Percentiles rank a stretch among this genome's conserved stretches.
Conservation (phyloP, 139 green algal genomes). For the Dunaliella sp. region DNA sequence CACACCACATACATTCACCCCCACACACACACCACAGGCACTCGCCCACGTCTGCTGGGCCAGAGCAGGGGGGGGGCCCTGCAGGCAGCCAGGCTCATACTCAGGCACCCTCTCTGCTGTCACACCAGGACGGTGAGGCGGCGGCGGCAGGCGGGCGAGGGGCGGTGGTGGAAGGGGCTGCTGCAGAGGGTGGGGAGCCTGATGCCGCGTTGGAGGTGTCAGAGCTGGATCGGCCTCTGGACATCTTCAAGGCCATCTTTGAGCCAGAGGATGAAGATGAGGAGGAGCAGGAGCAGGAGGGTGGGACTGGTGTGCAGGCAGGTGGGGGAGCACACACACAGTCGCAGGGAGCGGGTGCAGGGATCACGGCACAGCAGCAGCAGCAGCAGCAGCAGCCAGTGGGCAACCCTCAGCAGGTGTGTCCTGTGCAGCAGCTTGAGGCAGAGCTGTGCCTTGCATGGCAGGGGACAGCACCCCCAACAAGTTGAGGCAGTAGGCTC, state of each 20-base stretch:
- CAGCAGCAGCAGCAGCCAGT: neutral
- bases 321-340: slow-evolving; percentile 7
- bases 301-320: no score
- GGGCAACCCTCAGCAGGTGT: neutral
- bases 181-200: neutral
- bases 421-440: neutral
- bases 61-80: no score
- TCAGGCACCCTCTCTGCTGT: no score
- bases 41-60: no score
- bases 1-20: no score
- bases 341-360: no score
- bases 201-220: neutral
- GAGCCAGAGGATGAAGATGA: slow-evolving; percentile 62
- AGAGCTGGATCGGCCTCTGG: slow-evolving; percentile 57
- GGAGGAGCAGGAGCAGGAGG: slow-evolving; percentile 34
- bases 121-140: neutral
- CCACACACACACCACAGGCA: no score
- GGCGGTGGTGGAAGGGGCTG: neutral
- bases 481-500: no score
- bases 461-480: no score
- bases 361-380: neutral
- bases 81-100: no score
- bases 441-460: neutral
- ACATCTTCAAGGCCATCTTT: slow-evolving; percentile 88
- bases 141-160: neutral